These are phyloP conservation scores for Calocybe gangraenosa DNA, from an alignment of 768 basidiomycete species.

Conservation along the genomic window DNA sequence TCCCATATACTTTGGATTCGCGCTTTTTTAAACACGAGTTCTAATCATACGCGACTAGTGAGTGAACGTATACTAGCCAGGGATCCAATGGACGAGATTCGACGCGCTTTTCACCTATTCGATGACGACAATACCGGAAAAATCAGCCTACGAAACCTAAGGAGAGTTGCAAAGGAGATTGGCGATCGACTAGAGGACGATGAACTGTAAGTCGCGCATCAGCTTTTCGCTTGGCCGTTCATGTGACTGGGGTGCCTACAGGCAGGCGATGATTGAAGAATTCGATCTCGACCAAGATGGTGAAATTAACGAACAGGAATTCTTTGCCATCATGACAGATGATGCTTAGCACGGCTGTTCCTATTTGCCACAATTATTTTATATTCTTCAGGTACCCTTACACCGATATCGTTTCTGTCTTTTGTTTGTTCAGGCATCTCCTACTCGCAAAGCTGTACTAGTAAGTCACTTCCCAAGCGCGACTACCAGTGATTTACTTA, in stretches of 20 bases:
- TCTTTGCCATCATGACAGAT: constrained; percentile 96
- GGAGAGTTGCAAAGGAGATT: constrained; percentile 94
- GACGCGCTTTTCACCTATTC: constrained; percentile 93
- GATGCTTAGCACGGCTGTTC: constrained; percentile 48
- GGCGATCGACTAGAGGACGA: constrained; percentile 95
- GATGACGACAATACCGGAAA: constrained; percentile 96
- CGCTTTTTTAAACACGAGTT: constrained; percentile 10
- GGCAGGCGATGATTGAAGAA: constrained; percentile 99
- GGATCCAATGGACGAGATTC: constrained; percentile 95
- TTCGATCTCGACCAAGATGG: constrained; percentile 99
- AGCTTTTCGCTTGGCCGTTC: background rate
- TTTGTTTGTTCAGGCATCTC: constrained; percentile 3
- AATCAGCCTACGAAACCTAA: constrained; percentile 86
- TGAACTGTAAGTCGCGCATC: constrained; percentile 70
- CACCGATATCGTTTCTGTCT: constrained; percentile 8
- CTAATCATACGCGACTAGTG: constrained; percentile 50
- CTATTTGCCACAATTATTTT: background rate
- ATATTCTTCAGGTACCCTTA: constrained; percentile 8
- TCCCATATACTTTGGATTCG: background rate
- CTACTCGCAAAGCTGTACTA: no score
- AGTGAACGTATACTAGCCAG: constrained; percentile 89
- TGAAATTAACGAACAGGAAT: constrained; percentile 95
- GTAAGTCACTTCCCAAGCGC: no score
- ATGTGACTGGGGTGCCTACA: constrained; percentile 23
- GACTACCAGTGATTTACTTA: no score